Percentiles rank a stretch among this genome's conserved stretches.
phyloP scores from a whole-genome alignment of 108 stramenopile genomes.

The Chaetoceros tenuissimus region DNA sequence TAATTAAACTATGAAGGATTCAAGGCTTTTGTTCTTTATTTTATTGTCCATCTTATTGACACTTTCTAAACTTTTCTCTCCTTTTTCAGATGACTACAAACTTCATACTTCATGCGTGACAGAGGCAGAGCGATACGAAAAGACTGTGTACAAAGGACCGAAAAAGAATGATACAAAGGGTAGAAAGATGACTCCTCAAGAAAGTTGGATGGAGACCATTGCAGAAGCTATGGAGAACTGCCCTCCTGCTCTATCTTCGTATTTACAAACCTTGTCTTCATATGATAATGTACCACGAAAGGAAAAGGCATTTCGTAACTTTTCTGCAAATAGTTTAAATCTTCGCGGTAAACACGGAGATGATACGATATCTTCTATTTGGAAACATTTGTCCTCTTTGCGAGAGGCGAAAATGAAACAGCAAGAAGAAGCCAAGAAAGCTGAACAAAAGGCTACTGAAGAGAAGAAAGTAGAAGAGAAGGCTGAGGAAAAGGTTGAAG shows the following conservation, averaged over 20 bases:
- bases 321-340: constrained; percentile 72
- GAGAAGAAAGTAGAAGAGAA: constrained; percentile 10
- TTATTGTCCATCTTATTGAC: constrained; percentile 1
- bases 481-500: constrained; percentile 8
- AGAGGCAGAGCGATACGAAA: constrained; percentile 84
- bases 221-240: constrained; percentile 34
- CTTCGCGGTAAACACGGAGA: constrained; percentile 33
- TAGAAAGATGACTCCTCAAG: constrained; percentile 55
- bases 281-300: constrained; percentile 82
- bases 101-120: constrained; percentile 76
- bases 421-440: constrained; percentile 16
- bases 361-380: constrained; percentile 48
- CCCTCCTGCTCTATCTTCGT: constrained; percentile 38
- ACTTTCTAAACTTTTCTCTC: constrained; percentile 7
- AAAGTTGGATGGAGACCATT: constrained; percentile 69
- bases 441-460: constrained; percentile 6
- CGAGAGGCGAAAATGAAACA: constrained; percentile 22
- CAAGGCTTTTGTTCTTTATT: constrained; percentile 4
- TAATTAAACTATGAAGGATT: constrained; percentile 89
- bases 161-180: constrained; percentile 28
- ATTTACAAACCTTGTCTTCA: constrained; percentile 44
- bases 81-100: constrained; percentile 70
- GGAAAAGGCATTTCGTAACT: constrained; percentile 87
- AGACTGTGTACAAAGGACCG: constrained; percentile 34
- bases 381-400: constrained; percentile 43